Conservation (phyloP, 1,139 yeast genomes). For the Blastobotrys raffinosifermentans region DNA sequence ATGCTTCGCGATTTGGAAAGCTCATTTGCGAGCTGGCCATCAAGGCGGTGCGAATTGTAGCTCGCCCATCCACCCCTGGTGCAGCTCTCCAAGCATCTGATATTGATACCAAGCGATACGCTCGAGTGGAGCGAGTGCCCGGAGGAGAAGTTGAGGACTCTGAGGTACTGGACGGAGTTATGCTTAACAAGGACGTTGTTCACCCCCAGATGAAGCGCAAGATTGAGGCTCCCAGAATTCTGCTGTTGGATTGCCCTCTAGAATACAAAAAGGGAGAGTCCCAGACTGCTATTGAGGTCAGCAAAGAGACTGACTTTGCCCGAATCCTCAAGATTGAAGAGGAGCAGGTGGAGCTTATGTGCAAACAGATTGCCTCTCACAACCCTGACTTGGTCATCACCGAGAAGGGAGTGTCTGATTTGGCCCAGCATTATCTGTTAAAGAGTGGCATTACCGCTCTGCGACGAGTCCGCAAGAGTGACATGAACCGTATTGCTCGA, state of each 20-base stretch:
- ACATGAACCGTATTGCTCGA: slow-evolving; percentile 93
- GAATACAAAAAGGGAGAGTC: slow-evolving; percentile 99
- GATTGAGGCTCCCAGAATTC: slow-evolving; percentile 82
- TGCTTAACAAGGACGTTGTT: slow-evolving; percentile 92
- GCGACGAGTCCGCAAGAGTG: slow-evolving; percentile 93
- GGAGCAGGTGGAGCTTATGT: slow-evolving; percentile 85
- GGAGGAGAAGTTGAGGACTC: slow-evolving; percentile 98
- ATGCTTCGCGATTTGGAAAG: slow-evolving; percentile 84
- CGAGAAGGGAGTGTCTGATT: slow-evolving; percentile 96
- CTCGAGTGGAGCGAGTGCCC: slow-evolving; percentile 89
- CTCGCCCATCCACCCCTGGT: slow-evolving; percentile 20
- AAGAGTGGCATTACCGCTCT: slow-evolving; percentile 91
- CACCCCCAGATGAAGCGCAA: slow-evolving; percentile 95
- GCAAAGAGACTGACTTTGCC: slow-evolving; percentile 95
- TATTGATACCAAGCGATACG: slow-evolving; percentile 89
- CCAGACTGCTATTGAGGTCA: slow-evolving; percentile 95
- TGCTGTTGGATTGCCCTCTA: slow-evolving; percentile 89
- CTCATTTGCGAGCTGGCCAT: slow-evolving; percentile 88
- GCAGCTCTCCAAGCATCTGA: slow-evolving; percentile 51
- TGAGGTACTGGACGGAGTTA: slow-evolving; percentile 78
- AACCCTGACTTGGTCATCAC: slow-evolving; percentile 94
- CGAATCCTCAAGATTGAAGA: slow-evolving; percentile 94
- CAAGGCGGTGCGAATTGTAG: slow-evolving; percentile 81
- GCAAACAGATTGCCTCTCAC: slow-evolving; percentile 77
- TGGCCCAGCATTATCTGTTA: slow-evolving; percentile 93